Evolutionary conservation across 805 yeast species (phyloP), one percentile per base, ranked within the genome.

Genomic region (Zygosaccharomyces lentus): DNA sequence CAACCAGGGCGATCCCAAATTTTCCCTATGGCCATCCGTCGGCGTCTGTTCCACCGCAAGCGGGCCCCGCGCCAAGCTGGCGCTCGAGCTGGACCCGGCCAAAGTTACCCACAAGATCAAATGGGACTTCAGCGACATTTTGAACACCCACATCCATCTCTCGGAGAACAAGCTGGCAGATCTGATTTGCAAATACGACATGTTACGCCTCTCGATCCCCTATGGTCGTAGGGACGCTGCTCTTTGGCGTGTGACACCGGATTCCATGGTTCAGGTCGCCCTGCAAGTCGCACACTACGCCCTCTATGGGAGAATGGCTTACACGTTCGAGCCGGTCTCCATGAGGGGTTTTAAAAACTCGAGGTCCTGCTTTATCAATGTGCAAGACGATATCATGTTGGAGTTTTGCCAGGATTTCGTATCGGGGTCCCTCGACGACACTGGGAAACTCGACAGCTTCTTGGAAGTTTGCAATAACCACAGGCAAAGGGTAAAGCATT

Each of bases 281-380:
- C 80, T 89, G 65, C 96, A 89, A 64, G 82, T 91, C 7, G 87
- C 96, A 2, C 90, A 89, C 64, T 89, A 88, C 64, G 93, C 96
- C 0, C 72, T 89, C 35, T 89, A 89, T 58, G 97, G 97, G 15
- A 84, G 82, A 58, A 87, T 87, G 46, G 93, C 85, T 54, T 85
- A 91, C 51, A 84, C 95, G 1, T 83, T 87, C 55, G 97, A 89
- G 67, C 96, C 96, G 1, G 90, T 95, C 1, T 80, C 89, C 4
- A 84, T 90, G 1, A 70, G 95, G 49, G 72, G 72, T 48, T 85
- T 83, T 63, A 72, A 71, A 49, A 81, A 81, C 59, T 74, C 89
- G 4, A 74, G 95, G 54, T 82, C 89, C 0, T 87, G 84, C 50
- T 73, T 84, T 17, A 71, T 84, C 34, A 78, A 85, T 19, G 71